These are phyloP conservation scores for Stachybotrys chartarum DNA, from an alignment of 2,329 filamentous ascomycete species.

Conservation along the genomic window DNA sequence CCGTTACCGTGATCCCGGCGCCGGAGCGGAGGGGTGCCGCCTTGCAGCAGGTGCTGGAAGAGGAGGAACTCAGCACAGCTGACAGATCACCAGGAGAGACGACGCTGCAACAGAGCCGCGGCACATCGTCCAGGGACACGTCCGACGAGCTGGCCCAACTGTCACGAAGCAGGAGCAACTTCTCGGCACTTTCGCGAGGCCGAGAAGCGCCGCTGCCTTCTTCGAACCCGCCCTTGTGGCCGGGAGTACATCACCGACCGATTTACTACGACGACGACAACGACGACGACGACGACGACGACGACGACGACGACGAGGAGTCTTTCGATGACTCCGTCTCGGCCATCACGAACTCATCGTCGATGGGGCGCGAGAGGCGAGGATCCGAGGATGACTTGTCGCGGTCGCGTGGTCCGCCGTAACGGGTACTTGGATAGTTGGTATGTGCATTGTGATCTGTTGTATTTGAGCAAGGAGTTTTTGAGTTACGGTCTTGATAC, in stretches of 20 bases:
- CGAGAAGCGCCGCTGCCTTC: slow-evolving; percentile 19
- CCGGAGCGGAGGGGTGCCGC: slow-evolving; percentile 51
- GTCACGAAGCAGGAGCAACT: slow-evolving; percentile 13
- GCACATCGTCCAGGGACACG: slow-evolving; percentile 15
- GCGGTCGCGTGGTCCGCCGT: slow-evolving; percentile 7
- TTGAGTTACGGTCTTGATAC: not conserved
- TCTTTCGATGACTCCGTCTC: not conserved
- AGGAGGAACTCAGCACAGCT: slow-evolving; percentile 31
- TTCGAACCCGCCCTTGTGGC: slow-evolving; percentile 34
- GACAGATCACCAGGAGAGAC: slow-evolving; percentile 7
- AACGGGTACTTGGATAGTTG: not conserved
- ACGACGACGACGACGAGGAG: not conserved
- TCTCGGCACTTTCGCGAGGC: slow-evolving; percentile 8
- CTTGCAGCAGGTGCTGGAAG: slow-evolving; percentile 48
- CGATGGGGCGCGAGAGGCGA: slow-evolving; percentile 15
- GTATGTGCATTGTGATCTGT: not conserved
- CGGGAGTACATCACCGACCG: slow-evolving; percentile 26
- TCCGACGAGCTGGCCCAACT: slow-evolving; percentile 6
- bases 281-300: slow-evolving; percentile 11
- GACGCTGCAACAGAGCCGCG: slow-evolving; percentile 7
- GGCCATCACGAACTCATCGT: slow-evolving; percentile 19
- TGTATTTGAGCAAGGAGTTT: slow-evolving; percentile 11
- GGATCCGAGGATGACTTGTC: slow-evolving; percentile 15
- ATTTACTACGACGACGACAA: slow-evolving; percentile 20
- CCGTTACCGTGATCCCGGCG: slow-evolving; percentile 54